Conservation (phyloP, 106 monocot genomes). For the Amphibolis antarctica region DNA sequence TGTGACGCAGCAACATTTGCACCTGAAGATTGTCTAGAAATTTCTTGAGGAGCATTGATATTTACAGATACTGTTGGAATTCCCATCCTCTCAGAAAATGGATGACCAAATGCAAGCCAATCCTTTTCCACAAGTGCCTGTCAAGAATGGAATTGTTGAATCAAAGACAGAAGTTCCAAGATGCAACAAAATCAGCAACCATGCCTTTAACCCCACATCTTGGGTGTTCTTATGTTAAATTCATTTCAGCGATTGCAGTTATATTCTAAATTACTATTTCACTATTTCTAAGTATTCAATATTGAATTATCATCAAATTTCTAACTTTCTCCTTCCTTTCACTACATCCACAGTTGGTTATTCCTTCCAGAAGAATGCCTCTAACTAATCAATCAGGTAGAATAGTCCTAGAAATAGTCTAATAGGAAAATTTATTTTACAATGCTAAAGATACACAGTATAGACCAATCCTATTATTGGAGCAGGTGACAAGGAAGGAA, state of each 20-base stretch:
- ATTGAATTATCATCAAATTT: background rate
- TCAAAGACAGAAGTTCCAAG: background rate
- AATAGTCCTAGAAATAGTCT: too few species aligned
- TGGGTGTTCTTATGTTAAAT: too few species aligned
- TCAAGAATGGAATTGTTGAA: background rate
- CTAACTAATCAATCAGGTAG: too few species aligned
- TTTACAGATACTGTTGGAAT: conserved; percentile 53
- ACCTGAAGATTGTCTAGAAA: conserved; percentile 62
- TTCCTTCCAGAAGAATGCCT: too few species aligned
- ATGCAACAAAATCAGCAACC: background rate
- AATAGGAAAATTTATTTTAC: too few species aligned
- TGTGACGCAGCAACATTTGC: conserved; percentile 43
- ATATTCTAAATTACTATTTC: background rate
- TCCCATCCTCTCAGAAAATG: conserved; percentile 92
- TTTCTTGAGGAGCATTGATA: conserved; percentile 28
- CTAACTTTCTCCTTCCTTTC: background rate
- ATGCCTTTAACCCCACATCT: too few species aligned
- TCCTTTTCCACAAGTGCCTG: conserved; percentile 97
- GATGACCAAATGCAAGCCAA: conserved; percentile 99
- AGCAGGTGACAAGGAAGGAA: too few species aligned
- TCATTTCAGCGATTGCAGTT: too few species aligned
- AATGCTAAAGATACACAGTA: too few species aligned
- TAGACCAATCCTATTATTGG: too few species aligned
- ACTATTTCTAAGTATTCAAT: background rate
- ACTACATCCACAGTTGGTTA: background rate